Base-by-base conservation (phyloP, 1,284 basidiomycete species). In the Irpex rosettiformis region DNA sequence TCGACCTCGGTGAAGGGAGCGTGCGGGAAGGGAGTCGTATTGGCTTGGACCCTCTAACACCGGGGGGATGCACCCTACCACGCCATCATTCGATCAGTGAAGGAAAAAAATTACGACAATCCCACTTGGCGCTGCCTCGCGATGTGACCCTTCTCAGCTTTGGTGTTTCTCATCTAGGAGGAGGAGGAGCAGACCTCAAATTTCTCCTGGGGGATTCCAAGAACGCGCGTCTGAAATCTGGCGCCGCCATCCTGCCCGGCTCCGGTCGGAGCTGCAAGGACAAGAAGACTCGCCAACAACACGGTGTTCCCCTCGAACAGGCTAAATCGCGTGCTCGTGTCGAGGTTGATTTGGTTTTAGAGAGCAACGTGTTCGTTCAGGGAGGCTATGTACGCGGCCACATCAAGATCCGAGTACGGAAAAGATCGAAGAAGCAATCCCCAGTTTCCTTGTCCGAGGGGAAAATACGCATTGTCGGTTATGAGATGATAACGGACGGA, bases 381-480 rank as follows among this genome's bases (percentile, higher is more conserved):
- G 94, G 94, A 1, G 88, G 88, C 1, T 78, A 81, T 62, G 72
- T 97, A 45, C 81, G 82, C 53, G 96, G 96, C 0, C 74, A 81
- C 42, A 75, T 96, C 73, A 84, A 88, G 59, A 75, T 97, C 53
- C 79, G 80, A 27, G 80, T 96, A 5, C 80, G 83, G 45, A 83
- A 84, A 55, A 80, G 82, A 60, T 61, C 71, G 56, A 83, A 79
- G 68, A 85, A 81, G 60, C 85, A 88, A 60, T 73, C 79, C 0
- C 78, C 81, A 24, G 72, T 96, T 3, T 77, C 86, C 61, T 76
- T 97, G 4, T 87, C 87, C 25, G 86, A 83, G 55, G 93, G 88
- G 4, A 96, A 95, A 75, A 75, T 96, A 33, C 81, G 94, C 42
- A 79, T 96, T 13, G 82, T 97, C 54, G 95, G 95, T 0, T 96